Evolutionary conservation across 345 rosid species (phyloP).

Genomic region (Microcos paniculata): DNA sequence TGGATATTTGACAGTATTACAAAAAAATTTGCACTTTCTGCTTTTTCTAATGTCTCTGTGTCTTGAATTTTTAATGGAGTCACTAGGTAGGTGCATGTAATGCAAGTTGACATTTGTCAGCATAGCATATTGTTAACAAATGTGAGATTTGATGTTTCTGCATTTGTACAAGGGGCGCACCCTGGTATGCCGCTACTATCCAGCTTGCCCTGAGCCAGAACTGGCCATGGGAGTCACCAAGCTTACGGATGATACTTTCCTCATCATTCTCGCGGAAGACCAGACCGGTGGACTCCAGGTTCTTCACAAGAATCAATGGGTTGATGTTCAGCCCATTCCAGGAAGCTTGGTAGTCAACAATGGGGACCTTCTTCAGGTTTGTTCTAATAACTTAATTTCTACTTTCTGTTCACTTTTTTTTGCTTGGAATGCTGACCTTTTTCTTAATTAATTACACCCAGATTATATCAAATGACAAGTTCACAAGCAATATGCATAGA

Average conservation of each 20-base stretch:
- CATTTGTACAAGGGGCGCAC: slow-evolving; percentile 17
- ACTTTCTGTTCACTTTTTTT: no score
- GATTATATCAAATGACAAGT: slow-evolving; percentile 32
- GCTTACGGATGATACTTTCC: slow-evolving; percentile 22
- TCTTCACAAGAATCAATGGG: slow-evolving; percentile 16
- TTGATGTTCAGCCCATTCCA: slow-evolving; percentile 17
- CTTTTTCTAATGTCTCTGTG: no score
- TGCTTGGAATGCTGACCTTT: background rate
- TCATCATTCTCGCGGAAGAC: slow-evolving; percentile 9
- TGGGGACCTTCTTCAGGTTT: slow-evolving; percentile 22
- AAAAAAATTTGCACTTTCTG: no score
- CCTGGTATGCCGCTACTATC: slow-evolving; percentile 25
- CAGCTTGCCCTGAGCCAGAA: slow-evolving; percentile 31
- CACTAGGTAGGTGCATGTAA: no score
- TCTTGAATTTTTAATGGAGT: no score
- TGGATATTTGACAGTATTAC: no score
- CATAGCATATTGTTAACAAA: no score
- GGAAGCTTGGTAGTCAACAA: slow-evolving; percentile 22
- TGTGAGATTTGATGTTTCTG: no score
- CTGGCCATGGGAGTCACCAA: slow-evolving; percentile 14
- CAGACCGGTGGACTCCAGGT: slow-evolving; percentile 30
- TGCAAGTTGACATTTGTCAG: no score
- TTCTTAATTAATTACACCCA: background rate
- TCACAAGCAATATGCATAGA: slow-evolving; percentile 29
- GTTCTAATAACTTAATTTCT: background rate